Conservation (phyloP, 495 filamentous ascomycete genomes). For the Penicillium paradoxum region DNA sequence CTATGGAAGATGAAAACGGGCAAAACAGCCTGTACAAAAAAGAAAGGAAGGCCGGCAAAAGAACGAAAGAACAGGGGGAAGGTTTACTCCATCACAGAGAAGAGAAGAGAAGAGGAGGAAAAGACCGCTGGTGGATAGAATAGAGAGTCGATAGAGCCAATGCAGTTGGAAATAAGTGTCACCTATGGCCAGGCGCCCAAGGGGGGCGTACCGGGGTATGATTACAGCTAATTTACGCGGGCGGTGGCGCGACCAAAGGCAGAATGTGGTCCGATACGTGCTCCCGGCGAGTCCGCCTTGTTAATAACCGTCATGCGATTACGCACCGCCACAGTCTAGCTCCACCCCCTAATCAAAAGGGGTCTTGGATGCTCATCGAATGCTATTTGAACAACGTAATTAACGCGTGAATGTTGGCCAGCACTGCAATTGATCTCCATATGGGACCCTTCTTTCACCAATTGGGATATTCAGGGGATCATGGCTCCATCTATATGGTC, state of each 20-base stretch:
- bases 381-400: background rate
- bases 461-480: background rate
- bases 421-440: background rate
- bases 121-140: constrained; percentile 7
- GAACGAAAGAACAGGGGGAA: constrained; percentile 16
- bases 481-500: background rate
- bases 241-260: constrained; percentile 9
- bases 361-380: constrained; percentile 9
- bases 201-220: constrained; percentile 8
- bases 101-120: constrained; percentile 1
- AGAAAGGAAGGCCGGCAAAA: constrained; percentile 8
- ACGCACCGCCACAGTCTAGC: constrained; percentile 26
- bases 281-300: background rate
- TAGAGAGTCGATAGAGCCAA: constrained; percentile 5
- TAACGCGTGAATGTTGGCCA: background rate
- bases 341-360: constrained; percentile 23
- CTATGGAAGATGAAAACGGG: constrained; percentile 14
- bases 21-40: constrained; percentile 9
- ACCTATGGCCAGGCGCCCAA: constrained; percentile 21
- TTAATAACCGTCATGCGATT: constrained; percentile 12
- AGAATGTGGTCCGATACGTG: background rate
- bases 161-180: constrained; percentile 16
- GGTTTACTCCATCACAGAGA: constrained; percentile 22
- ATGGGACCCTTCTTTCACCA: background rate
- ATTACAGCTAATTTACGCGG: constrained; percentile 17